Base-by-base conservation (phyloP, 371 early-diverging fungal genomes). In the Quaeritorhiza haematococci region DNA sequence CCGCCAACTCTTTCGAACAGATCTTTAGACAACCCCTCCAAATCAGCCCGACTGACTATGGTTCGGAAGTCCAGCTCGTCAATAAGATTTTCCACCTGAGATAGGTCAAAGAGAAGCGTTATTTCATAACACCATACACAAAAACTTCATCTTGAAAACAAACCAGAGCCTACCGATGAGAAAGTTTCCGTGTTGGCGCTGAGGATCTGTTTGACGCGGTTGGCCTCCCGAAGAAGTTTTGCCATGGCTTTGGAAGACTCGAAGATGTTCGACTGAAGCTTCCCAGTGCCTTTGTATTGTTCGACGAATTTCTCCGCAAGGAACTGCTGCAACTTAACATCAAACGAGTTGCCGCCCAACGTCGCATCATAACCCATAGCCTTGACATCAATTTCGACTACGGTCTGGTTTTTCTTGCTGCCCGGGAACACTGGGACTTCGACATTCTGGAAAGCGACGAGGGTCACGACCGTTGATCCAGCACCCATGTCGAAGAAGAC, bases 401-500 rank as follows among this genome's bases (percentile, higher is more conserved):
- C 60, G 5, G 76, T 79, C 49, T 77, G 79, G 60, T 77, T 71
- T 51, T 60, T 68, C 58, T 83, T 84, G 28, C 33, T 30, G 5
- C 49, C 56, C 50, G 32, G 51, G 44, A 41, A 48, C 15, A 30
- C 28, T 29, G 78, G 75, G 33, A 76, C 69, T 28, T 74, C 74
- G 13, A 73, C 64, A 49, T 79, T 77, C n/a, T 84, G 76, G 71
- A 96, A 93, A 13, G 79, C 76, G 2, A 89, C 91, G 29, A 98
- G 76, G 3, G 93, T 86, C 7, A 91, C 96, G 7, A 82, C 86
- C 1, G 97, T 94, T 58, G 87, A 90, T 7, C 93, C 92, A 15
- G 97, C 95, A 3, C 98, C 98, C 90, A 95, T 90, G 74, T 96
- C 97, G 67, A 88, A 94, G 67, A 96, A 92, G 52, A 96, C 71